Evolutionary conservation across 2,329 filamentous ascomycete genomes (phyloP).

Genomic region (Periconia digitata): DNA sequence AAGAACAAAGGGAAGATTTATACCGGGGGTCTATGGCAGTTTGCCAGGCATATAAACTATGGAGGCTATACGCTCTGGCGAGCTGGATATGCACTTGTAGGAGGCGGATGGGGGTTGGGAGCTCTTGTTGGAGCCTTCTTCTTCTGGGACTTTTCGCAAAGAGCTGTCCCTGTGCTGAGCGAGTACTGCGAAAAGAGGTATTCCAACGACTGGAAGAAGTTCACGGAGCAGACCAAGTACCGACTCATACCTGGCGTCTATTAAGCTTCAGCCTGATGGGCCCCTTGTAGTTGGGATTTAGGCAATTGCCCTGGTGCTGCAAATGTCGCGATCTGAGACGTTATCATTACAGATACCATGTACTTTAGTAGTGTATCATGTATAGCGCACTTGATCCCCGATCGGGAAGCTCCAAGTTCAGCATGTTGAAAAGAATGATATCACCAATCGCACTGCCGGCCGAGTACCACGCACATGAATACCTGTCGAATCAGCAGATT

Average conservation of each 20-base stretch:
- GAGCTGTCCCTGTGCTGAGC: slow-evolving; percentile 52
- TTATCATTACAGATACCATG: too few relatives aligned
- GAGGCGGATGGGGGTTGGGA: slow-evolving; percentile 52
- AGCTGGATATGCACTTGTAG: slow-evolving; percentile 51
- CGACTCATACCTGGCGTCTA: slow-evolving; percentile 38
- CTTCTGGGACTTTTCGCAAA: slow-evolving; percentile 48
- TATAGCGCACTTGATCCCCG: too few relatives aligned
- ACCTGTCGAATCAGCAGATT: too few relatives aligned
- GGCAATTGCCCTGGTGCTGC: too few relatives aligned
- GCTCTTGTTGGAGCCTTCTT: slow-evolving; percentile 45
- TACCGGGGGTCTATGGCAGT: slow-evolving; percentile 51
- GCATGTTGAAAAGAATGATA: too few relatives aligned
- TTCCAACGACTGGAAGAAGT: slow-evolving; percentile 43
- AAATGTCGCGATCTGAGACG: too few relatives aligned
- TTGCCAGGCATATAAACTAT: slow-evolving; percentile 59
- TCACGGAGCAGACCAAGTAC: slow-evolving; percentile 46
- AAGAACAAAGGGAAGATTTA: slow-evolving; percentile 57
- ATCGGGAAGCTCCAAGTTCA: too few relatives aligned
- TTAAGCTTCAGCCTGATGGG: slow-evolving; percentile 8
- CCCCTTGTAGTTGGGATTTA: too few relatives aligned
- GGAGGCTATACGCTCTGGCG: slow-evolving; percentile 56
- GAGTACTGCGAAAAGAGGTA: slow-evolving; percentile 51
- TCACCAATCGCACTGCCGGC: neutral
- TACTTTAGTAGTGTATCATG: too few relatives aligned
- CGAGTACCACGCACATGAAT: neutral